phyloP scores from a whole-genome alignment of 176 grass and related monocot genomes.

The Lolium rigidum region DNA sequence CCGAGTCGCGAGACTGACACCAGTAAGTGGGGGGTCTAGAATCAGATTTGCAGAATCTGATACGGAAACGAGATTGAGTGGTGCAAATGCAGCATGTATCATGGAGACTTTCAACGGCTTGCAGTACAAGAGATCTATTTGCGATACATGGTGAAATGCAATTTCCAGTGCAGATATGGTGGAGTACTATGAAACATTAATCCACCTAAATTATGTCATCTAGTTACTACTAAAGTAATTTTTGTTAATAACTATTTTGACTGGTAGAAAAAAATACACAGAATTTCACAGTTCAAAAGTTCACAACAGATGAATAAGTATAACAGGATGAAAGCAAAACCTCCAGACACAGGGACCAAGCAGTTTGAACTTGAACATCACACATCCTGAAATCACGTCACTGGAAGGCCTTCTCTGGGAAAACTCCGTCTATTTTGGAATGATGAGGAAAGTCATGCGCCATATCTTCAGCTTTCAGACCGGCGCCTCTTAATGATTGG shows the following conservation, averaged over 20 bases:
- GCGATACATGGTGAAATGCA: too few species aligned
- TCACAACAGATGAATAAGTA: neutral
- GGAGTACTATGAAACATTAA: too few species aligned
- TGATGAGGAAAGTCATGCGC: conserved; percentile 75
- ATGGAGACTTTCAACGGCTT: too few species aligned
- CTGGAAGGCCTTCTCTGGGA: conserved; percentile 69
- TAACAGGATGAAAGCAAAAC: neutral
- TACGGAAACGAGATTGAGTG: too few species aligned
- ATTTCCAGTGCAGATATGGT: too few species aligned
- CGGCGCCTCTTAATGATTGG: conserved; percentile 44
- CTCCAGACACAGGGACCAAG: neutral
- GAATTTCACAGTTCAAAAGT: neutral
- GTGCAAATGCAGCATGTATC: too few species aligned
- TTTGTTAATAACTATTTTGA: neutral
- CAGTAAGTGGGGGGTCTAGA: neutral
- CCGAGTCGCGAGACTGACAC: neutral
- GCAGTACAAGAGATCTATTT: too few species aligned
- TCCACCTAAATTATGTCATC: too few species aligned
- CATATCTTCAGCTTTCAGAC: conserved; percentile 78
- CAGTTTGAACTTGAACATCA: neutral
- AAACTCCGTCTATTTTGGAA: conserved; percentile 61
- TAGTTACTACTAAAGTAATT: too few species aligned
- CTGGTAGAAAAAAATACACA: neutral
- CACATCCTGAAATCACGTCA: conserved; percentile 33
- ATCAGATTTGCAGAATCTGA: neutral